A percentile compares a stretch with the other conserved stretches of the same genome.
Conservation (phyloP, 192 early-diverging fungal genomes). For the Umbelopsis ramanniana region DNA sequence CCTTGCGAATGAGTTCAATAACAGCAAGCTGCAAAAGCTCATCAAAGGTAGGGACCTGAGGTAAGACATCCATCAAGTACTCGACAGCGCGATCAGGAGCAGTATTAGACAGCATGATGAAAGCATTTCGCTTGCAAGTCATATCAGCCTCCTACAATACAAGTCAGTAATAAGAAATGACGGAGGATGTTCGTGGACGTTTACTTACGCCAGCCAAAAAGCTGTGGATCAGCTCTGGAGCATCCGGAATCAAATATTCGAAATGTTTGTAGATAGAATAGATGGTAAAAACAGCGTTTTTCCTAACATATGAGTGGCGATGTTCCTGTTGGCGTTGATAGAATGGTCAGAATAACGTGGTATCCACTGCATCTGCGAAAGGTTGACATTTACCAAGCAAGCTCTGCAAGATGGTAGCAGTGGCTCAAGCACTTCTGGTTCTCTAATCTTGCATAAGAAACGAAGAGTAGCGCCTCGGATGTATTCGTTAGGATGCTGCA, state of each 20-base stretch:
- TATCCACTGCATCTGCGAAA: not conserved
- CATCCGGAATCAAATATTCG: constrained; percentile 94
- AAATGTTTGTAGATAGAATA: constrained; percentile 87
- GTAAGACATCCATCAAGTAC: constrained; percentile 77
- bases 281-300: constrained; percentile 96
- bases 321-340: constrained; percentile 67
- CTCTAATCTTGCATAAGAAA: constrained; percentile 93
- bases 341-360: not conserved
- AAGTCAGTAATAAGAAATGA: not conserved
- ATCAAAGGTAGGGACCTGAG: constrained; percentile 81
- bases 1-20: constrained; percentile 95
- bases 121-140: constrained; percentile 91
- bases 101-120: constrained; percentile 89
- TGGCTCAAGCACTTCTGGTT: constrained; percentile 94
- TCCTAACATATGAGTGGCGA: constrained; percentile 96
- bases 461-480: constrained; percentile 93
- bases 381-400: constrained; percentile 68
- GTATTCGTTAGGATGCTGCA: constrained; percentile 99
- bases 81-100: constrained; percentile 79
- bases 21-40: constrained; percentile 92
- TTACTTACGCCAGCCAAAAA: constrained; percentile 58
- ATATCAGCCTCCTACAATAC: constrained; percentile 83
- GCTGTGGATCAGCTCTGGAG: constrained; percentile 83
- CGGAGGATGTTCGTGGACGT: not conserved
- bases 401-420: constrained; percentile 85